These are phyloP conservation scores for Colletotrichum cuscutae DNA, from an alignment of 2,329 filamentous ascomycete species.

Conservation along the genomic window DNA sequence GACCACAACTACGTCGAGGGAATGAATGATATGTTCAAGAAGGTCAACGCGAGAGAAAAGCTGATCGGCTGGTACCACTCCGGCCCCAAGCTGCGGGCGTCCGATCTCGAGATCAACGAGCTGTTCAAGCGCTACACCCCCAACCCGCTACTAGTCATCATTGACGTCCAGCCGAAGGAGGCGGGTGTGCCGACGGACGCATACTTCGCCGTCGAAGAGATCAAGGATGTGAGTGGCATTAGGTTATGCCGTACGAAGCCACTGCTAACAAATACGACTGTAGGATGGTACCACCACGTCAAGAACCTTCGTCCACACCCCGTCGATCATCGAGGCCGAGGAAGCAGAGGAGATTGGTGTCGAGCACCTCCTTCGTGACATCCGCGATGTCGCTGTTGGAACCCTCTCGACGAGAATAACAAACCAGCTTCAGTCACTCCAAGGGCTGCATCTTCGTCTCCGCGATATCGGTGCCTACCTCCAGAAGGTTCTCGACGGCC, in stretches of 20 bases:
- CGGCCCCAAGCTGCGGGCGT: constrained; percentile 94
- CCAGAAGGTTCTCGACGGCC: constrained; percentile 92
- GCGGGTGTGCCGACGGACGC: constrained; percentile 97
- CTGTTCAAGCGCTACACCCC: constrained; percentile 99
- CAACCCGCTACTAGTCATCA: constrained; percentile 95
- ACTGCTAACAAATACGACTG: constrained; percentile 18
- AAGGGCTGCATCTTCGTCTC: constrained; percentile 93
- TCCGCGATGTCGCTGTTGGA: constrained; percentile 96
- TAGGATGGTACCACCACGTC: constrained; percentile 97
- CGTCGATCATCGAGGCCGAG: constrained; percentile 97
- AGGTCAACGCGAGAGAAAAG: constrained; percentile 98
- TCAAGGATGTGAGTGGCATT: constrained; percentile 84
- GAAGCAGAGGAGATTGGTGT: constrained; percentile 99
- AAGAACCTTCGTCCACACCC: constrained; percentile 98
- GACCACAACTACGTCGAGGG: constrained; percentile 99
- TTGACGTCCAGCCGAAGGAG: constrained; percentile 98
- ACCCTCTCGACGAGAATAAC: constrained; percentile 97
- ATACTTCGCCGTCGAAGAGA: constrained; percentile 99
- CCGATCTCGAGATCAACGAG: constrained; percentile 99
- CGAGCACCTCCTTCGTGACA: constrained; percentile 96
- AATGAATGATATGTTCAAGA: constrained; percentile 99
- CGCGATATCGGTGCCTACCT: constrained; percentile 96
- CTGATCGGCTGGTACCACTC: constrained; percentile 99
- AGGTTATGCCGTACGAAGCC: constrained; percentile 16
- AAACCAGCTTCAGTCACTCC: constrained; percentile 95